Conservation (phyloP, 2,329 filamentous ascomycete genomes). For the Talaromyces sp. region DNA sequence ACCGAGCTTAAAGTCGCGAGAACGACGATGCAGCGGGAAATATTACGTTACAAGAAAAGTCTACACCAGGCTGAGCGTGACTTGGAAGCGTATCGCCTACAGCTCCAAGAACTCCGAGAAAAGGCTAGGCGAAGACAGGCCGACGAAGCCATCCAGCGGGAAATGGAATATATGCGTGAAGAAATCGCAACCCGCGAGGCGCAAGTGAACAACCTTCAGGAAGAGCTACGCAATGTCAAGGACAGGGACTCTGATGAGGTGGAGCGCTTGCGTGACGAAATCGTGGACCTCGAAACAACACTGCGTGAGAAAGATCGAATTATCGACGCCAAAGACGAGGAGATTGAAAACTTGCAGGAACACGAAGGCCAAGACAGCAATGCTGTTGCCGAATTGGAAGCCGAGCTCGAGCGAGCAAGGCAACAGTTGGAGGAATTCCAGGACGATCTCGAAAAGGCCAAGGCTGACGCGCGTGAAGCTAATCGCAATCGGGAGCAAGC, state of each 20-base stretch:
- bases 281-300: conserved; percentile 73
- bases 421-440: conserved; percentile 47
- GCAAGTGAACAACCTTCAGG: conserved; percentile 41
- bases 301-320: conserved; percentile 72
- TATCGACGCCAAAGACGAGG: conserved; percentile 72
- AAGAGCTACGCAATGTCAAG: conserved; percentile 59
- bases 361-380: conserved; percentile 44
- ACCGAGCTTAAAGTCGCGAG: conserved; percentile 93
- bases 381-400: conserved; percentile 49
- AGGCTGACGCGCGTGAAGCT: conserved; percentile 38
- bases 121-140: conserved; percentile 73
- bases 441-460: conserved; percentile 40
- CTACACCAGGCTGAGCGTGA: conserved; percentile 80
- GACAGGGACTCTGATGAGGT: conserved; percentile 57
- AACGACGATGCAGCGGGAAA: conserved; percentile 82
- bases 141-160: conserved; percentile 66
- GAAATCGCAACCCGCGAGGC: conserved; percentile 51
- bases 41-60: conserved; percentile 82
- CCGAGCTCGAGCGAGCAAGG: conserved; percentile 49
- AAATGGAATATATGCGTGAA: conserved; percentile 53
- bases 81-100: conserved; percentile 76
- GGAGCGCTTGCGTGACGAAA: conserved; percentile 68
- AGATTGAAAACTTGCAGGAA: conserved; percentile 65
- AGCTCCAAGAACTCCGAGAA: conserved; percentile 79
- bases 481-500: conserved; percentile 51